These are phyloP conservation scores for Pichia cabralensis DNA, from an alignment of 805 yeast species.

Conservation along the genomic window DNA sequence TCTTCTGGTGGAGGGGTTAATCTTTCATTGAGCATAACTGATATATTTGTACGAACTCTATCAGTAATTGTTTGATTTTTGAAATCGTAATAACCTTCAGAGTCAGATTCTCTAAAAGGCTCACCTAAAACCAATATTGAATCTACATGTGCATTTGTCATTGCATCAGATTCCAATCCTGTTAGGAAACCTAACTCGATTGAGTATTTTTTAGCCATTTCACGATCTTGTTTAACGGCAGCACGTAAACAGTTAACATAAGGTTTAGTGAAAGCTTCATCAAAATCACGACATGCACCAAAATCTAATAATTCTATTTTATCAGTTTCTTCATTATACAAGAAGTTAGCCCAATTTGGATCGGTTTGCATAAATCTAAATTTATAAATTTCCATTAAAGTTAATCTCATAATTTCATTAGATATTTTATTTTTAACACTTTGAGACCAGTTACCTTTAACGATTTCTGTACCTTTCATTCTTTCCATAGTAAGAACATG, in stretches of 20 bases:
- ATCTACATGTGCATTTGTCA: slow-evolving; percentile 89
- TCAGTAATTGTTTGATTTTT: slow-evolving; percentile 85
- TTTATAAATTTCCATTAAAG: slow-evolving; percentile 73
- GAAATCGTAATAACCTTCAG: slow-evolving; percentile 57
- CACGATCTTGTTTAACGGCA: slow-evolving; percentile 61
- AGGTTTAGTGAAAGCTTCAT: slow-evolving; percentile 52
- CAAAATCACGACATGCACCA: slow-evolving; percentile 85
- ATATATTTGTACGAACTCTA: slow-evolving; percentile 79
- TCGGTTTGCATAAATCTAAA: slow-evolving; percentile 96
- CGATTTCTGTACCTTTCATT: slow-evolving; percentile 76
- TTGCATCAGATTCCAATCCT: slow-evolving; percentile 77
- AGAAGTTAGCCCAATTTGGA: slow-evolving; percentile 98
- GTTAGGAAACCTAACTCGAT: slow-evolving; percentile 77
- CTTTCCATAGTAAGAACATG: slow-evolving; percentile 84
- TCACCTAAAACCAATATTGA: slow-evolving; percentile 87
- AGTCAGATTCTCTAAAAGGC: slow-evolving; percentile 59
- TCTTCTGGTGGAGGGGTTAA: slow-evolving; percentile 97
- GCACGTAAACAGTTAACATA: slow-evolving; percentile 68
- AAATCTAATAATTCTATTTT: slow-evolving; percentile 85
- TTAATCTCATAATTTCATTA: slow-evolving; percentile 74
- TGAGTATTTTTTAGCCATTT: slow-evolving; percentile 54
- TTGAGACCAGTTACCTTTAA: slow-evolving; percentile 67
- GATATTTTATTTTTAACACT: slow-evolving; percentile 74
- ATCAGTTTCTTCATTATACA: slow-evolving; percentile 61
- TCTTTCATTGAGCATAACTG: slow-evolving; percentile 84